These are phyloP conservation scores for Pseudopyrenochaeta lycopersici DNA, from an alignment of 2,329 filamentous ascomycete genomes.

Conservation along the genomic window DNA sequence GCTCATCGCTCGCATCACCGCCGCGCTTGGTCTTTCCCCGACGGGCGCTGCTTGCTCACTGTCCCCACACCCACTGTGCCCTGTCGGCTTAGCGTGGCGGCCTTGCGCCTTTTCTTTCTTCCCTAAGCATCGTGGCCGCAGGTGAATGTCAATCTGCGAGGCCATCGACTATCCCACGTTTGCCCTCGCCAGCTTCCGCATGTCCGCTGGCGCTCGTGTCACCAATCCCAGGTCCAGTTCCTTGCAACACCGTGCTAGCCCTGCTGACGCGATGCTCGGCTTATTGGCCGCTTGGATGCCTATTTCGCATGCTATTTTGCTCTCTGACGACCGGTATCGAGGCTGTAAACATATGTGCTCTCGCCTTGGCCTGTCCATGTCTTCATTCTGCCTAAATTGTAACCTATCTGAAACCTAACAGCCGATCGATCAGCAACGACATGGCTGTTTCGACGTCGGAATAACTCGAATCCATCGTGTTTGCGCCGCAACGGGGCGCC, in stretches of 20 bases:
- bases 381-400: neutral
- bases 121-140: neutral
- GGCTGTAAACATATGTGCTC: neutral
- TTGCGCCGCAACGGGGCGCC: neutral
- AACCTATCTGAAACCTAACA: neutral
- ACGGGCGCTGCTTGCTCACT: neutral
- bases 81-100: neutral
- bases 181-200: neutral
- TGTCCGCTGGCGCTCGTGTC: neutral
- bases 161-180: neutral
- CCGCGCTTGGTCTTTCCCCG: neutral
- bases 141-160: neutral
- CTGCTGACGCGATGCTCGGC: neutral
- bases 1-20: neutral
- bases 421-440: conserved; percentile 1
- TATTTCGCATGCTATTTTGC: neutral
- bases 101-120: neutral
- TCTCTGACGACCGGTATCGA: neutral
- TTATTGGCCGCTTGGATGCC: neutral
- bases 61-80: neutral
- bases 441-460: neutral
- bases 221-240: no score
- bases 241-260: no score
- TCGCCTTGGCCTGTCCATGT: neutral
- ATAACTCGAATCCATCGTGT: neutral